Percentiles rank a stretch among this genome's conserved stretches.
Evolutionary conservation across 148 eudicot genomes (phyloP).

Genomic region (Chenopodium album): DNA sequence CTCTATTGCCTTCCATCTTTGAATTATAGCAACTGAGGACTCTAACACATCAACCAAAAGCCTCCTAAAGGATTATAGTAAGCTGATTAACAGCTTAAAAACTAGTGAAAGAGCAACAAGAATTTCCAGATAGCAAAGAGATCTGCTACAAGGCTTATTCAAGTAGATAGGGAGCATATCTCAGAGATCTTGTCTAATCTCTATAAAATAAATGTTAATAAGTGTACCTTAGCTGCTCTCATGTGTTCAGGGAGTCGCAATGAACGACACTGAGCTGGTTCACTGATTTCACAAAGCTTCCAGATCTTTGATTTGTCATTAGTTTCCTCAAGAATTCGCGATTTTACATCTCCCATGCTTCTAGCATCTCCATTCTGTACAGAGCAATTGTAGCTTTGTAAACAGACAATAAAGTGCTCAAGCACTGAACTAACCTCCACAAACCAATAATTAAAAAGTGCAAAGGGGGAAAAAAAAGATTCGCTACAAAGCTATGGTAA

Average conservation of each 20-base stretch:
- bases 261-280: slow-evolving; percentile 82
- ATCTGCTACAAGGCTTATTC: not conserved
- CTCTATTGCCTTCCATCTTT: not conserved
- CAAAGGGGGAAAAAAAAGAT: not conserved
- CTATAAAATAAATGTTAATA: not conserved
- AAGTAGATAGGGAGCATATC: not conserved
- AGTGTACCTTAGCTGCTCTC: slow-evolving; percentile 64
- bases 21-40: not conserved
- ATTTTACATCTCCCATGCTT: slow-evolving; percentile 55
- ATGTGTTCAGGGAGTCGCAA: slow-evolving; percentile 66
- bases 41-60: slow-evolving; percentile 5
- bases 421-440: not conserved
- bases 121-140: not conserved
- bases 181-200: not conserved
- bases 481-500: not conserved
- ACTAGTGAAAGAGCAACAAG: not conserved
- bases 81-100: not conserved
- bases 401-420: not conserved
- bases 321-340: slow-evolving; percentile 53
- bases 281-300: slow-evolving; percentile 71
- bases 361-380: slow-evolving; percentile 71
- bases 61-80: not conserved
- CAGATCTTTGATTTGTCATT: slow-evolving; percentile 79
- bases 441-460: not conserved
- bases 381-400: slow-evolving; percentile 15